Base-by-base conservation (phyloP, 2,329 filamentous ascomycete genomes). In the Penicillium sp. region DNA sequence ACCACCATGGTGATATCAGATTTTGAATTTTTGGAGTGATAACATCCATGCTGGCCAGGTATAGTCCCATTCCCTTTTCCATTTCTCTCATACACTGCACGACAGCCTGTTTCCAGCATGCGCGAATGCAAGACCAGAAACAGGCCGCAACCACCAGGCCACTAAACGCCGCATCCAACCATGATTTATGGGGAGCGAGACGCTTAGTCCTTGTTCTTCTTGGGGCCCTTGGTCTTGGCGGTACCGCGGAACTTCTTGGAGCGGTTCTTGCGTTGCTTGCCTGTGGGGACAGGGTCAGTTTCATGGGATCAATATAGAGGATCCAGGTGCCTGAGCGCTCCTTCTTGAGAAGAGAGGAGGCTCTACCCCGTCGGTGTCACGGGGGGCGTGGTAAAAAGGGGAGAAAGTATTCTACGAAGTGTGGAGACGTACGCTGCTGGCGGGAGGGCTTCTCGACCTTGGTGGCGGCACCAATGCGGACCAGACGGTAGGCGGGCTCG, bases 221-320 rank as follows among this genome's bases (percentile, higher is more conserved):
- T 95, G 80, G 89, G 89, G 82, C 93, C 93, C 92, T 97, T 97
- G 87, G 89, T 89, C 92, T 99, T 99, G 78, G 93, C 94, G 76
- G 92, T 96, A 81, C 95, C 95, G 75, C 95, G 91, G 82, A 97
- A 90, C 80, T 94, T 95, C 93, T 99, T 98, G 84, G 91, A 89
- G 83, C 94, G 89, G 92, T 99, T 99, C 92, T 99, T 99, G 87
- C 95, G 91, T 87, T 98, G 95, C 88, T 99, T 99, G 90, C 94
- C 94, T 98, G 83, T 85, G 73, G 54, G 52, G 45, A 35, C n/a
- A 43, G 37, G 26, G 61, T 11, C 57, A 60, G 60, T 62, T 62
- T 60, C 55, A 38, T 52, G 58, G 45, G 35, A 58, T 35, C 7
- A 19, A 48, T 22, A 42, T 56, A 26, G 33, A 46, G 40, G 55